These are phyloP conservation scores for Bacterosira constricta DNA, from an alignment of 108 stramenopile species.

Conservation along the genomic window DNA sequence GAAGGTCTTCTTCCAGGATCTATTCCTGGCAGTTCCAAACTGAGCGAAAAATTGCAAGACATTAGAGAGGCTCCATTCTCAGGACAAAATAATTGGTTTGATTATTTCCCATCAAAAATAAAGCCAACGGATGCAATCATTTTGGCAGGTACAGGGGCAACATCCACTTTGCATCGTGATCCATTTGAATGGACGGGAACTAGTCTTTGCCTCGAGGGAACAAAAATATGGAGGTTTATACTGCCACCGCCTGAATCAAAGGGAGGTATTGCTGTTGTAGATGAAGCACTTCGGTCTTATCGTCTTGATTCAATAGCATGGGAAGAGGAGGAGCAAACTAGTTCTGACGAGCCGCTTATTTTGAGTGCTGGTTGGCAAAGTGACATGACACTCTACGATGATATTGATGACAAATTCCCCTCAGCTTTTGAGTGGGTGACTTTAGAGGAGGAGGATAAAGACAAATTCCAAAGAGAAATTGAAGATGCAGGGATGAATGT, in stretches of 20 bases:
- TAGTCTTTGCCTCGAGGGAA: conserved; percentile 61
- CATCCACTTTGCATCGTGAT: conserved; percentile 71
- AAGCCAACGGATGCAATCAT: conserved; percentile 62
- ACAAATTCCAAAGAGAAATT: conserved; percentile 17
- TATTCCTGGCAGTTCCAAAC: not conserved
- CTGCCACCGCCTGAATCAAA: conserved; percentile 16
- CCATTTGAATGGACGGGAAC: conserved; percentile 82
- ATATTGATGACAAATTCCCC: conserved; percentile 25
- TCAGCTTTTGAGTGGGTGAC: conserved; percentile 24
- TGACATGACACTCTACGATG: conserved; percentile 49
- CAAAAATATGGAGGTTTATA: conserved; percentile 73
- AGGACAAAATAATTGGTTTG: conserved; percentile 53
- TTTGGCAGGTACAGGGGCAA: conserved; percentile 62
- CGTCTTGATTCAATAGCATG: conserved; percentile 61
- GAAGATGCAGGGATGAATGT: conserved; percentile 10
- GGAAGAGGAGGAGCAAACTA: conserved; percentile 24
- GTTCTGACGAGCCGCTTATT: not conserved
- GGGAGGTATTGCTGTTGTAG: conserved; percentile 33
- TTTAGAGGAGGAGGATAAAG: conserved; percentile 22
- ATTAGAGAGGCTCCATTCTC: conserved; percentile 17
- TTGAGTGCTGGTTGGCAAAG: conserved; percentile 73
- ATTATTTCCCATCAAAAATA: conserved; percentile 46
- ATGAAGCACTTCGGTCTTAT: conserved; percentile 51
- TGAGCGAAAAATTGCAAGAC: conserved; percentile 4
- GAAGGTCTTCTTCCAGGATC: conserved; percentile 50